Base-by-base conservation (phyloP, 495 filamentous ascomycete species). In the Hypoxylon fuscum region DNA sequence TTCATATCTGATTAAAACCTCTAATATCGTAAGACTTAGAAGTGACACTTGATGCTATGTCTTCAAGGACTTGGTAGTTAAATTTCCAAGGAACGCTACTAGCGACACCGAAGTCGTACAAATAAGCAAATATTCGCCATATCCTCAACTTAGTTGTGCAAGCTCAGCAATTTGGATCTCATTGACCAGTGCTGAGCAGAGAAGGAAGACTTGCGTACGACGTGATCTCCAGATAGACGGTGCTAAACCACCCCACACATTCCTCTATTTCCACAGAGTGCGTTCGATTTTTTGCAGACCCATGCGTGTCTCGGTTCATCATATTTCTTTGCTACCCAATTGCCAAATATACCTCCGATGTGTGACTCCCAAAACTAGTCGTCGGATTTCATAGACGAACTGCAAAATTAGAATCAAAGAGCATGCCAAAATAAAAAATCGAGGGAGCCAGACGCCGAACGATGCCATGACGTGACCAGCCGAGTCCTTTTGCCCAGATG, bases 401-500 rank as follows among this genome's bases (percentile, higher is more conserved):
- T 27, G 50, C 47, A 59, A 55, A 55, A 47, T 44, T 42, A 34
- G 55, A 45, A 62, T 50, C 40, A 46, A 49, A 62, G 17, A 46
- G 53, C 34, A n/a, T 46, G 2, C 43, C 43, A 46, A 70, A 72
- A 67, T 59, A 37, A 54, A 56, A 59, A 70, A 56, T 37, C 55
- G 46, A 47, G 43, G 25, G 37, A 70, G 53, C 66, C 57, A 59
- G 71, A 68, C 68, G 69, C 68, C 66, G 55, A 64, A 59, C 52
- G 54, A 71, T 69, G 66, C 68, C 64, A 58, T 64, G 61, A 68
- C 60, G 49, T 62, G 49, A 72, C 56, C 69, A 69, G 52, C 69
- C 65, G 48, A 68, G 59, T 66, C 50, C 66, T 66, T 73, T 68
- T 62, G 55, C 68, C 66, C 70, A 68, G 58, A 61, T 68, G 58